Conservation (phyloP, 805 yeast genomes). For the Lachancea meyersii region DNA sequence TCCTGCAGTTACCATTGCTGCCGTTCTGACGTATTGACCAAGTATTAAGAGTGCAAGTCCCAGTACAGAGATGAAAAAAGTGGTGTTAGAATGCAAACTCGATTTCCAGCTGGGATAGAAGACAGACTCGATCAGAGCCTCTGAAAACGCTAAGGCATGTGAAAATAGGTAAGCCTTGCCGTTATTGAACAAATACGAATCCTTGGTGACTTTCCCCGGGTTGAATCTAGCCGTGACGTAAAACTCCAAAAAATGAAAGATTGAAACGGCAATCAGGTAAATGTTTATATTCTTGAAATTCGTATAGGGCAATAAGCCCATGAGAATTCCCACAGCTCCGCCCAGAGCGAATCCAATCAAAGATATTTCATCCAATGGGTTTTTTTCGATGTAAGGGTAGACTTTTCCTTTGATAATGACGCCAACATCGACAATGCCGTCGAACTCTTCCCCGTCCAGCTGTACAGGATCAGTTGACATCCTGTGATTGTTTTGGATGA, state of each 20-base stretch:
- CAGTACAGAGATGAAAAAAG: constrained; percentile 19
- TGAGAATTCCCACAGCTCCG: constrained; percentile 35
- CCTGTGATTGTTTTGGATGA: background rate
- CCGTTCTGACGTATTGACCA: constrained; percentile 67
- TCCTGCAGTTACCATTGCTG: constrained; percentile 86
- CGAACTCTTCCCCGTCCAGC: background rate
- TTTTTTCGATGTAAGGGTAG: constrained; percentile 34
- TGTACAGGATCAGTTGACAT: background rate
- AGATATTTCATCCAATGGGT: constrained; percentile 40
- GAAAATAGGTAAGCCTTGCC: constrained; percentile 55
- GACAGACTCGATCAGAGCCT: constrained; percentile 39
- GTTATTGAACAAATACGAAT: constrained; percentile 63
- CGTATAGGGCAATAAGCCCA: constrained; percentile 27
- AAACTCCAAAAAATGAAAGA: constrained; percentile 81
- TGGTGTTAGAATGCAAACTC: constrained; percentile 1
- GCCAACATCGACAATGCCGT: constrained; percentile 6
- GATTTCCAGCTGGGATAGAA: constrained; percentile 37
- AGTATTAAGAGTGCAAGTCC: constrained; percentile 46
- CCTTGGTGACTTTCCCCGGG: constrained; percentile 54
- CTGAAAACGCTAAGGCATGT: constrained; percentile 48
- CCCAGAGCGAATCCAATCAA: constrained; percentile 44
- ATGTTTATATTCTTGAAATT: constrained; percentile 35
- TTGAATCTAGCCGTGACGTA: constrained; percentile 73
- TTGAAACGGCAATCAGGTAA: constrained; percentile 47
- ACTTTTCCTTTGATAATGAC: constrained; percentile 10